A percentile compares a stretch with the other conserved stretches of the same genome.
These are phyloP conservation scores for Kockiozyma suomiensis DNA, from an alignment of 805 yeast genomes.

Conservation along the genomic window DNA sequence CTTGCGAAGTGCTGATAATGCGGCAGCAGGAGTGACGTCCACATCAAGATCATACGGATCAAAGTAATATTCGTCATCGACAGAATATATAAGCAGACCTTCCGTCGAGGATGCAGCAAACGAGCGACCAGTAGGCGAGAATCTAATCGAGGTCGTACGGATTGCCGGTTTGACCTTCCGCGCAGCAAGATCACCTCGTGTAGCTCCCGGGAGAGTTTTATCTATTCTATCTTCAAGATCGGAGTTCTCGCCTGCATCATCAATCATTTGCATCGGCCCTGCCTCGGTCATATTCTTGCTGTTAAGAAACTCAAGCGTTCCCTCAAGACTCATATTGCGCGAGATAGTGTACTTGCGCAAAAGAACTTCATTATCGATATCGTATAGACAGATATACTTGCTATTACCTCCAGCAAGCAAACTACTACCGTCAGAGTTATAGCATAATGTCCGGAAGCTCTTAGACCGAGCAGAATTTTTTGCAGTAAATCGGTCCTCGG, in stretches of 20 bases:
- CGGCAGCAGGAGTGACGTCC: constrained; percentile 84
- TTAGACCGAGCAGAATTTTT: constrained; percentile 82
- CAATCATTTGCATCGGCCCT: constrained; percentile 80
- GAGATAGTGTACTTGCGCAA: constrained; percentile 82
- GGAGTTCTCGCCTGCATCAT: constrained; percentile 80
- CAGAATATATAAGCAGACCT: constrained; percentile 79
- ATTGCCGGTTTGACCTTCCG: constrained; percentile 78
- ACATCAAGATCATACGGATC: constrained; percentile 95
- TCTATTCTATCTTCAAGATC: constrained; percentile 84
- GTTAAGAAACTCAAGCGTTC: constrained; percentile 78
- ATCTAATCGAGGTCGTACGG: constrained; percentile 74
- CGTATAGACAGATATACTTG: constrained; percentile 88
- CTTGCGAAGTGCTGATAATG: constrained; percentile 60
- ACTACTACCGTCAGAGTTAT: constrained; percentile 86
- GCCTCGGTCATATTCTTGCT: constrained; percentile 84
- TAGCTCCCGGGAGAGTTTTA: constrained; percentile 79
- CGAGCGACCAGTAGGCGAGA: constrained; percentile 86
- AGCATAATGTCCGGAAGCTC: constrained; percentile 76
- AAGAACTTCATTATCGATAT: constrained; percentile 82
- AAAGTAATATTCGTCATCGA: constrained; percentile 72
- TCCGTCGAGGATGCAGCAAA: constrained; percentile 97
- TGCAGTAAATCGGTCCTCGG: constrained; percentile 79
- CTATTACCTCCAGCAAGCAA: constrained; percentile 93
- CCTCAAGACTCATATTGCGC: constrained; percentile 85
- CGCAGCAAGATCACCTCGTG: constrained; percentile 76